A percentile compares a stretch with the other conserved stretches of the same genome.
phyloP scores from a whole-genome alignment of 1,139 yeast species.

The Diutina rugosa region DNA sequence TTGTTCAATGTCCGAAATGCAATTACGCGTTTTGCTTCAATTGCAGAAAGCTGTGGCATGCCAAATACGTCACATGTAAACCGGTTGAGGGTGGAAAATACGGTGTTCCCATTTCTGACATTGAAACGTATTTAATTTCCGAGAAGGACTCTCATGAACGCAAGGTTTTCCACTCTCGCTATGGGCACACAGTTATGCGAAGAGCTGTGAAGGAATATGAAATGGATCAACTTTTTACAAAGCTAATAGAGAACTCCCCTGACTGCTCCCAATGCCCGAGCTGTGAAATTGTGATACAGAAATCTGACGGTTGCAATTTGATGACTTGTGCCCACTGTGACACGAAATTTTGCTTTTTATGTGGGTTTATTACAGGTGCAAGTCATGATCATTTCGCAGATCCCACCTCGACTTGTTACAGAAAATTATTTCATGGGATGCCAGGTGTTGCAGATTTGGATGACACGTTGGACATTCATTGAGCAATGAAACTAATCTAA shows the following conservation, averaged over 20 bases:
- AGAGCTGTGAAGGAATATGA: constrained; percentile 31
- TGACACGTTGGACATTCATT: not conserved
- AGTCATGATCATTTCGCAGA: constrained; percentile 44
- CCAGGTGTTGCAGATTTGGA: constrained; percentile 15
- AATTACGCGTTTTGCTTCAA: constrained; percentile 45
- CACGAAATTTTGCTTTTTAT: constrained; percentile 42
- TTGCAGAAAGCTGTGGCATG: constrained; percentile 60
- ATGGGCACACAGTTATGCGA: constrained; percentile 34
- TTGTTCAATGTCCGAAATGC: constrained; percentile 43
- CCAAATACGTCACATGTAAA: constrained; percentile 16
- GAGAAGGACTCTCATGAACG: constrained; percentile 17
- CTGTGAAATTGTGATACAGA: constrained; percentile 42
- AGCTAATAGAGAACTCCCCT: constrained; percentile 28
- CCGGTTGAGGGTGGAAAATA: constrained; percentile 23
- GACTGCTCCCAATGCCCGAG: constrained; percentile 40
- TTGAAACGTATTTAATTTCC: constrained; percentile 24
- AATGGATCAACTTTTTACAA: constrained; percentile 36
- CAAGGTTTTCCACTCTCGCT: constrained; percentile 27
- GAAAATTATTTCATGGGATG: constrained; percentile 45
- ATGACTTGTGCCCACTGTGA: constrained; percentile 46
- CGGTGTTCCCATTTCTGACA: constrained; percentile 28
- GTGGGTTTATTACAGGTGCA: constrained; percentile 31
- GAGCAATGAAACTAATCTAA: not conserved
- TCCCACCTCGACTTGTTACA: constrained; percentile 31
- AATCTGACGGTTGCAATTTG: constrained; percentile 56